These are phyloP conservation scores for Leccinum rimulosum DNA, from an alignment of 768 basidiomycete species.

Conservation along the genomic window DNA sequence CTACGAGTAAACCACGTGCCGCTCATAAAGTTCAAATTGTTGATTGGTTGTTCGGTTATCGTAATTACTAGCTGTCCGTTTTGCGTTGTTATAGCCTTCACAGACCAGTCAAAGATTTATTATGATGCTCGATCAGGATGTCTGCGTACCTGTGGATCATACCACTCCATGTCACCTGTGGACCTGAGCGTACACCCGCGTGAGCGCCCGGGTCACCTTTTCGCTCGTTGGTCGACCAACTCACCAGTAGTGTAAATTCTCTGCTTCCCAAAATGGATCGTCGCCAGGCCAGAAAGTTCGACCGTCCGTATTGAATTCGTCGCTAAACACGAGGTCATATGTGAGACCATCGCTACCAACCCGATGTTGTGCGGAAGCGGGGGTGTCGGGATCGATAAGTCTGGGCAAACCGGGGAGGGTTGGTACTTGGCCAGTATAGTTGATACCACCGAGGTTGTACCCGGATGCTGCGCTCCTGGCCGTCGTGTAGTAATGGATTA, in stretches of 20 bases:
- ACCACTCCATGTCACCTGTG: conserved; percentile 84
- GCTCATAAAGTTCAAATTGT: conserved; percentile 82
- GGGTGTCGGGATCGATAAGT: conserved; percentile 80
- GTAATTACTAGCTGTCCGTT: conserved; percentile 82
- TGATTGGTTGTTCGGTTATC: conserved; percentile 61
- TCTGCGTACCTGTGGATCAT: conserved; percentile 59
- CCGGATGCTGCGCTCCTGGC: conserved; percentile 37
- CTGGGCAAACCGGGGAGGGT: conserved; percentile 60
- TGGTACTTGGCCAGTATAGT: conserved; percentile 86
- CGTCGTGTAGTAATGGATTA: conserved; percentile 56
- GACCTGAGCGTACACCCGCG: conserved; percentile 34
- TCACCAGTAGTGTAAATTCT: conserved; percentile 80
- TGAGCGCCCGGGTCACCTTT: conserved; percentile 5
- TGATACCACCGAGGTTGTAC: conserved; percentile 84
- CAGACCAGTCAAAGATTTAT: neutral
- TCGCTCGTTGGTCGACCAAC: conserved; percentile 5
- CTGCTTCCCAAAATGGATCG: conserved; percentile 85
- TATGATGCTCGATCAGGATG: neutral
- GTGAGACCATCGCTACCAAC: conserved; percentile 72
- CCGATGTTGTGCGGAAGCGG: conserved; percentile 49
- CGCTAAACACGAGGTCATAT: conserved; percentile 85
- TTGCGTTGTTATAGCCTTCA: conserved; percentile 65
- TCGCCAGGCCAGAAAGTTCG: conserved; percentile 78
- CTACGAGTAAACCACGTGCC: conserved; percentile 41
- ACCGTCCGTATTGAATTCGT: conserved; percentile 76